These are phyloP conservation scores for Salix suchowensis DNA, from an alignment of 345 rosid genomes.

Conservation along the genomic window DNA sequence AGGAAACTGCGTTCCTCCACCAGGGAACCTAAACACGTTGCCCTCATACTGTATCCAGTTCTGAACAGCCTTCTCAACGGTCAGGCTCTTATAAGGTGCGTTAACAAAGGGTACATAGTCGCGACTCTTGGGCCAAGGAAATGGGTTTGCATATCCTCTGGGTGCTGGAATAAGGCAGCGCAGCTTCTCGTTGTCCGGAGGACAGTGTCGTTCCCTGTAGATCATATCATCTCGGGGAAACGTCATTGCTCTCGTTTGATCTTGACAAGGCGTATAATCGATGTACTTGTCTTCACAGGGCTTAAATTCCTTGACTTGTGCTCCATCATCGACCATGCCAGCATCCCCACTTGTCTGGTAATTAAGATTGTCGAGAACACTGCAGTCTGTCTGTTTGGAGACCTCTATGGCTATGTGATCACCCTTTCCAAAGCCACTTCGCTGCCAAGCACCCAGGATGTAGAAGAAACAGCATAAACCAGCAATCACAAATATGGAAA, in stretches of 20 bases:
- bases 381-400: constrained; percentile 21
- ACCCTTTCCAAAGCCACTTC: constrained; percentile 33
- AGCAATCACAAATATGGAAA: constrained; percentile 12
- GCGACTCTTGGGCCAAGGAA: constrained; percentile 32
- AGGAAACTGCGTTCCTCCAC: constrained; percentile 33
- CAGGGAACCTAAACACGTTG: constrained; percentile 29
- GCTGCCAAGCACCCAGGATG: constrained; percentile 28
- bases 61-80: constrained; percentile 34
- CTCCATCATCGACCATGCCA: constrained; percentile 4
- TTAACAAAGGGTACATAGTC: constrained; percentile 28
- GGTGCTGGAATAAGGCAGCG: constrained; percentile 35
- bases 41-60: constrained; percentile 31
- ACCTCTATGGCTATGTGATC: constrained; percentile 17
- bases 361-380: constrained; percentile 17
- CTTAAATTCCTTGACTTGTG: constrained; percentile 9
- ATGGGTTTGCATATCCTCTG: constrained; percentile 22
- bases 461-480: constrained; percentile 27
- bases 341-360: constrained; percentile 25
- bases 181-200: constrained; percentile 25
- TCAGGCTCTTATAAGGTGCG: constrained; percentile 39
- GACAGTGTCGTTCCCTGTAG: constrained; percentile 31
- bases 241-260: constrained; percentile 30
- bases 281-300: constrained; percentile 21
- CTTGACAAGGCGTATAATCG: constrained; percentile 32
- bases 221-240: constrained; percentile 31